These are phyloP conservation scores for Nyctanthes arbortristis DNA, from an alignment of 257 asterid genomes.

Conservation along the genomic window DNA sequence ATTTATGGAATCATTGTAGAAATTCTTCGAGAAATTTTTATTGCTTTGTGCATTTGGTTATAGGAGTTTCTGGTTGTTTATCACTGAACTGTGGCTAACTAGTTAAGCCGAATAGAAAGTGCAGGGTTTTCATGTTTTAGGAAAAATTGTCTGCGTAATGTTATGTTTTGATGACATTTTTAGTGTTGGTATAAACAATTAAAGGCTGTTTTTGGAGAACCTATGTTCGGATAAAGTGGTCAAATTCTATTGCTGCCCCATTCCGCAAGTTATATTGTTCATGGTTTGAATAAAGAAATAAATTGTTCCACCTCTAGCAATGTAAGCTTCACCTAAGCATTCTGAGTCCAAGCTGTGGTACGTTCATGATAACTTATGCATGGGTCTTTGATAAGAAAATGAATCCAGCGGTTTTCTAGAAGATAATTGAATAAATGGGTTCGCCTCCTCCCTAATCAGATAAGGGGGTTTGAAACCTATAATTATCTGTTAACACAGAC, in stretches of 20 bases:
- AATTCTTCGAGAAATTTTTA: background rate
- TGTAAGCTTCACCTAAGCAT: background rate
- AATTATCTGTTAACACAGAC: background rate
- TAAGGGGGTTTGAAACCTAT: background rate
- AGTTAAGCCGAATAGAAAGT: background rate
- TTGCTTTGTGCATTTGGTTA: background rate
- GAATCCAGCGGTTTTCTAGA: background rate
- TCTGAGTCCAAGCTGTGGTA: background rate
- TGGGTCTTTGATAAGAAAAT: background rate
- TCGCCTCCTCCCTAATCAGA: background rate
- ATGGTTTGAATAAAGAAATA: background rate
- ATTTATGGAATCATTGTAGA: background rate
- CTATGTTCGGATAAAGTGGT: background rate
- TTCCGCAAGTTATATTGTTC: background rate
- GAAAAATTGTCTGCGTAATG: background rate
- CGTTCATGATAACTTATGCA: too few species aligned
- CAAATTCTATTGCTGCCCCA: background rate
- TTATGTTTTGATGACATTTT: background rate
- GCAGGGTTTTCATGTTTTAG: background rate
- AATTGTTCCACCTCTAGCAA: background rate
- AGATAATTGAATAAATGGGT: background rate
- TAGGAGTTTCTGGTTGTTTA: background rate
- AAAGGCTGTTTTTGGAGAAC: background rate
- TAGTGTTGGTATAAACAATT: background rate
- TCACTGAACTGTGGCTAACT: background rate